Evolutionary conservation across 176 grass and related monocot genomes (phyloP), one percentile per base, ranked within the genome.

Genomic region (Elymus sibiricus): DNA sequence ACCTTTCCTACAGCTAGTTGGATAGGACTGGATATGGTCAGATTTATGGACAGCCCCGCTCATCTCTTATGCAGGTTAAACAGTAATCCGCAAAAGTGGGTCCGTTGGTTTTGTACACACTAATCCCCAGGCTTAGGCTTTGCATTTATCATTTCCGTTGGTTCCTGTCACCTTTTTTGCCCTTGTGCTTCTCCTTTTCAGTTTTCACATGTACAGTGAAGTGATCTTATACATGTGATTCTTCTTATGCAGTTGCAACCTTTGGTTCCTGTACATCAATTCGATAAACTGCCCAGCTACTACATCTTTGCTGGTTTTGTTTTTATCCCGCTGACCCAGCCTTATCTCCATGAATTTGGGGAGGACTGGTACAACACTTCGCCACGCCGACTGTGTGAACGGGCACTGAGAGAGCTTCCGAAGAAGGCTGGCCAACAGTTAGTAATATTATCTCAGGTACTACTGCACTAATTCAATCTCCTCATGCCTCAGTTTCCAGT

Each of bases 261-360:
- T 80, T 92, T 98, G 81, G 96, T 94, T 38, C 96, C 92, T 53
- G 96, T 98, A 26, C 96, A 98, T 85, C 96, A 98, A 27, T 98
- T 95, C 15, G 93, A 98, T 87, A 88, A 92, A 77, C 79, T 98
- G 71, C 96, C 96, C 64, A 95, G 93, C 81, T 98, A 95, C 70
- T 98, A 95, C 83, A 98, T 98, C 29, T 98, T 98, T 82, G 92
- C 93, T 72, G 96, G 96, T 84, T 92, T 98, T 70, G 86, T 98
- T 43, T 98, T 98, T 85, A 84, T 95, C 70, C 96, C 93, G 24
- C 89, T 98, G 28, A 94, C 93, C 81, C 96, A 95, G 78, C 96
- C 96, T 78, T 98, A 98, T 84, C 96, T 98, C 86, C 96, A 98
- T 84, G 96, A 98, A 79, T 95, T 91, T 91, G 96, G 96, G 78